Base-by-base conservation (phyloP, 192 early-diverging fungal species). In the Coemansia sp. region DNA sequence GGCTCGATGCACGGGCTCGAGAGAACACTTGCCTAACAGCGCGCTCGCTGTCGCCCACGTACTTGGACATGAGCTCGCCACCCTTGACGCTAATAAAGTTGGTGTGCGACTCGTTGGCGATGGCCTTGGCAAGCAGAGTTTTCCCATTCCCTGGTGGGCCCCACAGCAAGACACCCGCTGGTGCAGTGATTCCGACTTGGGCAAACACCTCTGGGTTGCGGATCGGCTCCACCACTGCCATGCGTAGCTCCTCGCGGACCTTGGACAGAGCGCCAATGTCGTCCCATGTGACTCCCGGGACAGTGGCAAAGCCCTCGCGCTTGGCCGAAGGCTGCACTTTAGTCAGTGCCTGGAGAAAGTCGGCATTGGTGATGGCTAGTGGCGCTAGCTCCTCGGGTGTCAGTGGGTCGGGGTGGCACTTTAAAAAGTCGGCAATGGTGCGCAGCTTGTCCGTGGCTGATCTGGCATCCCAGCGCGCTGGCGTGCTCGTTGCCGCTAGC, bases 21-120 rank as follows among this genome's bases (percentile, higher is more conserved):
- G 91, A 85, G 85, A 99, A 99, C 18, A 99, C 97, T 74, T 92
- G 92, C 24, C 97, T 90, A 16, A 99, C 89, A 5, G 93, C 94
- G 26, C 95, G 85, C 78, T 99, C 97, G 82, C 95, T 97, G 71
- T 99, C 97, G 51, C 97, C 97, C 2, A 99, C 97, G 66, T 97
- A 99, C 84, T 99, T 99, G 84, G 98, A 98, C 45, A 99, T 80
- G 16, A 99, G 79, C 70, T 99, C 97, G 11, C 96, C 96, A 7
- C 97, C 97, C 67, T 99, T 99, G 55, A 99, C 95, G 38, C 92
- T 94, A 56, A 99, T 95, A 68, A 99, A 99, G 81, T 98, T 99
- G 69, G 93, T 95, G 62, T 95, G 90, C 59, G 91, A 94, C 75
- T 98, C 95, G 73, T 94, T 99, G 2, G 97, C 95, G 53, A 99